Percentiles rank a stretch among this genome's conserved stretches.
Conservation (phyloP, 208 protist species). For the Leishmania tarentolae region DNA sequence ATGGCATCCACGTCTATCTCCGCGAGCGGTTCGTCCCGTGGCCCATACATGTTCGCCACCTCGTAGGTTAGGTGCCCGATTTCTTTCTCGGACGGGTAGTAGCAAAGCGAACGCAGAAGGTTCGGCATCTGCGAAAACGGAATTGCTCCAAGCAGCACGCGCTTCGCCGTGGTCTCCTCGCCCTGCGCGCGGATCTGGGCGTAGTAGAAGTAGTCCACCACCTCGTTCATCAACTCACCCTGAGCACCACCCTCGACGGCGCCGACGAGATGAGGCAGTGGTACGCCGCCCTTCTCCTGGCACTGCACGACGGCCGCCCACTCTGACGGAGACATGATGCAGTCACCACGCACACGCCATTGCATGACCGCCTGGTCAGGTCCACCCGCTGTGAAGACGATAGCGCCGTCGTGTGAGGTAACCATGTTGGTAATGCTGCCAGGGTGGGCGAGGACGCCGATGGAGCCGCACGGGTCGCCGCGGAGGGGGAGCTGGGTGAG, state of each 20-base stretch:
- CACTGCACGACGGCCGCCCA: constrained; percentile 12
- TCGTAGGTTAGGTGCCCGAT: constrained; percentile 94
- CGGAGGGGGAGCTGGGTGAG: constrained; percentile 91
- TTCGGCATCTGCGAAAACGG: constrained; percentile 93
- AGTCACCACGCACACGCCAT: constrained; percentile 78
- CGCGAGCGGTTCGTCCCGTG: constrained; percentile 55
- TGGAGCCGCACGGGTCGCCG: constrained; percentile 89
- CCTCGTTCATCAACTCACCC: constrained; percentile 92
- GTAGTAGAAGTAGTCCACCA: constrained; percentile 97
- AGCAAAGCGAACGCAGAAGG: constrained; percentile 95
- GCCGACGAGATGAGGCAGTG: constrained; percentile 85
- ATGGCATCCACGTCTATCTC: constrained; percentile 79
- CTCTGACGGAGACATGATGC: constrained; percentile 39
- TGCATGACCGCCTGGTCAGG: constrained; percentile 90
- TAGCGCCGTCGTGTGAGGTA: constrained; percentile 82
- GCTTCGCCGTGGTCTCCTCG: constrained; percentile 93
- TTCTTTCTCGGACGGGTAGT: constrained; percentile 94
- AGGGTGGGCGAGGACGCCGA: constrained; percentile 95
- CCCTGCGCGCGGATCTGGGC: constrained; percentile 94
- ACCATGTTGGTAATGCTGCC: constrained; percentile 71
- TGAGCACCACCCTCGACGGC: constrained; percentile 92
- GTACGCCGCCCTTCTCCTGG: constrained; percentile 48
- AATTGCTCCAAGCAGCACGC: constrained; percentile 88
- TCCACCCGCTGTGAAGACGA: constrained; percentile 92
- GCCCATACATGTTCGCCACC: constrained; percentile 84